Base-by-base conservation (phyloP, 169 alveolate genomes). In the Theileria equi region DNA sequence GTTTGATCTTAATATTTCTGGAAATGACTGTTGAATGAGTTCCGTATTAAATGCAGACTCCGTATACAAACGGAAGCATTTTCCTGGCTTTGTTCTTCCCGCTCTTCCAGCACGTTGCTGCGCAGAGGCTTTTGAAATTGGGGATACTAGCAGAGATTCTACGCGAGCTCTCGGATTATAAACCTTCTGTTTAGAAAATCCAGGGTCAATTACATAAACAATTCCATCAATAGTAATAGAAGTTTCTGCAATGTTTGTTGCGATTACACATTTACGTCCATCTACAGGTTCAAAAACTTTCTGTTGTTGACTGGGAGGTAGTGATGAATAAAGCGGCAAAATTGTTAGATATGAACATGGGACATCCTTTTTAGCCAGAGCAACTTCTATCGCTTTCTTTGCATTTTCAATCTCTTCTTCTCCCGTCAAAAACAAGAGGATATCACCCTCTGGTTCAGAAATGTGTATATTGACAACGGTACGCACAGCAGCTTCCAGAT, bases 211-310 rank as follows among this genome's bases (percentile, higher is more conserved):
- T n/a, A 98, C 99, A 71, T 97, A 97, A 19, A 97, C 99, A 48
- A 98, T 92, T 25, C 99, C 99, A 83, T 98, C 99, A 23, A 98
- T 97, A 13, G 99, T 98, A 47, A 98, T 84, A 47, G 99, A 95
- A 8, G 99, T 96, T 84, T 98, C 99, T 0, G 99, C 99, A 28
- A 98, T 95, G 88, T 98, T 98, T 16, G 99, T 98, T 26, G 99
- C 93, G 25, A 98, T 94, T 11, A 97, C 95, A 64, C 95, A 89
- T 80, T 96, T 96, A 23, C 97, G 70, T 5, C 98, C 98, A 8
- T 89, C 94, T 1, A 98, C 99, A 4, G 99, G 96, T 40, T 95
- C 98, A 81, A 98, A 98, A 45, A 97, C 97, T 70, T 85, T 91
- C 78, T 94, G 98, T 86, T 97, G 98, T 76, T 83, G 91, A 40